phyloP scores from a whole-genome alignment of 176 grass and related monocot species.

The Musa beccarii region DNA sequence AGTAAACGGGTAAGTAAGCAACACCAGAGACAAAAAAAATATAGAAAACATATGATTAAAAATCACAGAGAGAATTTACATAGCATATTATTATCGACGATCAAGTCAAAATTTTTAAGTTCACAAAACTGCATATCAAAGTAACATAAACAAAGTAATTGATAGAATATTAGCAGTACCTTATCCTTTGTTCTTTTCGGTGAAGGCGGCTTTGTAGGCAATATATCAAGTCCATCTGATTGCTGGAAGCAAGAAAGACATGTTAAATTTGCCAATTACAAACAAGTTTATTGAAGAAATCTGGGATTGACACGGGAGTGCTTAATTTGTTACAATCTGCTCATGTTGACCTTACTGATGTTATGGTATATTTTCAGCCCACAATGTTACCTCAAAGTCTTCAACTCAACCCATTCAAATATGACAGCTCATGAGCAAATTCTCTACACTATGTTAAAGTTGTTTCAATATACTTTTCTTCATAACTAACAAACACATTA shows the following conservation, averaged over 20 bases:
- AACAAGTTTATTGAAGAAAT: neutral
- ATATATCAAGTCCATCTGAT: slow-evolving; percentile 50
- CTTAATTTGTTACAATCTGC: too few relatives aligned
- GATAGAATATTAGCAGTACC: neutral
- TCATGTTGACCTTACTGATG: too few relatives aligned
- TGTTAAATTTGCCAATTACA: neutral
- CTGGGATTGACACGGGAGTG: too few relatives aligned
- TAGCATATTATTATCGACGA: neutral
- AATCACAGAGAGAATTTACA: neutral
- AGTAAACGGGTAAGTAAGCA: neutral
- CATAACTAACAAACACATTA: too few relatives aligned
- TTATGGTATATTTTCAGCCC: too few relatives aligned
- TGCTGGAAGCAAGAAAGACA: slow-evolving; percentile 39
- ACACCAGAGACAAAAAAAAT: neutral
- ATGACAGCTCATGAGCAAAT: too few relatives aligned
- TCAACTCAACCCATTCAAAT: too few relatives aligned
- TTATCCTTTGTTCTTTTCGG: slow-evolving; percentile 21
- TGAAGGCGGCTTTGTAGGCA: slow-evolving; percentile 16
- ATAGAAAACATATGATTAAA: neutral
- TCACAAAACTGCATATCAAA: neutral
- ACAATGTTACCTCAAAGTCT: too few relatives aligned
- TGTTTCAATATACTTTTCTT: too few relatives aligned
- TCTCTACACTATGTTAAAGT: too few relatives aligned
- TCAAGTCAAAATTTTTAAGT: neutral
- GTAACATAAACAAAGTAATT: neutral